phyloP scores from a whole-genome alignment of 2,329 filamentous ascomycete species.

The Xylariales sp. region DNA sequence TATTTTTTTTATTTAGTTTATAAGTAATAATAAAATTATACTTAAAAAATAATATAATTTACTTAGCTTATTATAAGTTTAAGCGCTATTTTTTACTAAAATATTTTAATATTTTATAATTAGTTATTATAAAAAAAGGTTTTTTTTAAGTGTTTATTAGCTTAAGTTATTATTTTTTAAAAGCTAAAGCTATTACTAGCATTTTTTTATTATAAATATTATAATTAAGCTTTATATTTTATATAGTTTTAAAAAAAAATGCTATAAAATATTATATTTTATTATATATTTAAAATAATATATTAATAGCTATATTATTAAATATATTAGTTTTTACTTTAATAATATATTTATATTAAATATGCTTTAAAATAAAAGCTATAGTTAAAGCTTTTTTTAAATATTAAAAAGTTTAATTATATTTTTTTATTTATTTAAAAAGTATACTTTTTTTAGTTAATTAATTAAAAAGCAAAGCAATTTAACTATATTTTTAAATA shows the following conservation, averaged over 20 bases:
- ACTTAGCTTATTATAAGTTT: no score
- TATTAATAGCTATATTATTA: not conserved
- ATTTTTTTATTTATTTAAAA: not conserved
- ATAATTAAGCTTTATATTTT: not conserved
- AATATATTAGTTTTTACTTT: not conserved
- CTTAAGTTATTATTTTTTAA: not conserved
- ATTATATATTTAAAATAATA: not conserved
- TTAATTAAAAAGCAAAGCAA: not conserved
- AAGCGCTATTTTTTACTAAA: no score
- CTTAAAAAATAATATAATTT: not conserved
- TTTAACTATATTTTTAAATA: constrained; percentile 3
- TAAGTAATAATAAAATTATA: constrained; percentile 1
- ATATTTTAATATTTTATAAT: no score
- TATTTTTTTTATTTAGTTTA: not conserved
- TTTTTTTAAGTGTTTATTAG: not conserved
- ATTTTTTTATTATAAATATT: constrained; percentile 1
- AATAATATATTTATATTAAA: not conserved
- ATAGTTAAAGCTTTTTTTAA: not conserved
- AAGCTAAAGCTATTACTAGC: not conserved
- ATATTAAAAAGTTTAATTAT: not conserved
- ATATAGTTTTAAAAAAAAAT: constrained; percentile 2
- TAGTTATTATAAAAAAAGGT: no score
- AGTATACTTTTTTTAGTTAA: not conserved
- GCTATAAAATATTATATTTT: not conserved
- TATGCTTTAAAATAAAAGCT: not conserved